Evolutionary conservation across 495 filamentous ascomycete genomes (phyloP).

Genomic region (Penicillium parvum): DNA sequence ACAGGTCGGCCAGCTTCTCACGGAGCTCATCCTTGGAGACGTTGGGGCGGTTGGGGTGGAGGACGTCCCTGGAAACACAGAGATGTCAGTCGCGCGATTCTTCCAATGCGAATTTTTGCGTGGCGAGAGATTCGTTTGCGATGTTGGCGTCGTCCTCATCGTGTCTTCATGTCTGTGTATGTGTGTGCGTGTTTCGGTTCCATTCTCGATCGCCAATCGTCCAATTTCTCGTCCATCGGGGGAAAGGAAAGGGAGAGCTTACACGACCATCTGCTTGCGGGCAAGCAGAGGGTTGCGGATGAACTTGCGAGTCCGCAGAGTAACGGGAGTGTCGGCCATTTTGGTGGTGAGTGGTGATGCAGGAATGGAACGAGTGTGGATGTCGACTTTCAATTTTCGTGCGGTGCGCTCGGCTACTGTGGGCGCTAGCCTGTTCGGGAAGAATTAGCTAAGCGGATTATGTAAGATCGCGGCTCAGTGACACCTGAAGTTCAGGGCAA

Average conservation of each 20-base stretch:
- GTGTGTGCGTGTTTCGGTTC: neutral
- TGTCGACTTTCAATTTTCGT: slow-evolving; percentile 39
- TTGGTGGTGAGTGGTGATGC: slow-evolving; percentile 46
- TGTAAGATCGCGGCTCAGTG: neutral
- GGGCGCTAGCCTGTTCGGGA: slow-evolving; percentile 24
- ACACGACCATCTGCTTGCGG: slow-evolving; percentile 99
- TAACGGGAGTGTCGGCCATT: slow-evolving; percentile 92
- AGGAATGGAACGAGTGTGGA: slow-evolving; percentile 19
- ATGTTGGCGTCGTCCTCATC: neutral
- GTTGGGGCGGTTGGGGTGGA: slow-evolving; percentile 97
- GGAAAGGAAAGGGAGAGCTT: slow-evolving; percentile 44
- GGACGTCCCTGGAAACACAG: slow-evolving; percentile 73
- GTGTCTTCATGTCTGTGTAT: neutral
- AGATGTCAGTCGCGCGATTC: slow-evolving; percentile 21
- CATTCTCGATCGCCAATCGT: slow-evolving; percentile 6
- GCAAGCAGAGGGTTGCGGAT: slow-evolving; percentile 98
- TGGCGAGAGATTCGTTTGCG: neutral
- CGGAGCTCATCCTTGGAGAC: slow-evolving; percentile 99
- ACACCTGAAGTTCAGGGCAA: neutral
- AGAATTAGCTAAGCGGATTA: neutral
- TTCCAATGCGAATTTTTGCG: neutral
- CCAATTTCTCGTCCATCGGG: slow-evolving; percentile 16
- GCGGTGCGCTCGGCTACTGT: slow-evolving; percentile 45
- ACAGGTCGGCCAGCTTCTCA: slow-evolving; percentile 85
- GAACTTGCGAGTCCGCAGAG: slow-evolving; percentile 99